Conservation (phyloP, 164 flowering plant species). For the Pachysandra terminalis region DNA sequence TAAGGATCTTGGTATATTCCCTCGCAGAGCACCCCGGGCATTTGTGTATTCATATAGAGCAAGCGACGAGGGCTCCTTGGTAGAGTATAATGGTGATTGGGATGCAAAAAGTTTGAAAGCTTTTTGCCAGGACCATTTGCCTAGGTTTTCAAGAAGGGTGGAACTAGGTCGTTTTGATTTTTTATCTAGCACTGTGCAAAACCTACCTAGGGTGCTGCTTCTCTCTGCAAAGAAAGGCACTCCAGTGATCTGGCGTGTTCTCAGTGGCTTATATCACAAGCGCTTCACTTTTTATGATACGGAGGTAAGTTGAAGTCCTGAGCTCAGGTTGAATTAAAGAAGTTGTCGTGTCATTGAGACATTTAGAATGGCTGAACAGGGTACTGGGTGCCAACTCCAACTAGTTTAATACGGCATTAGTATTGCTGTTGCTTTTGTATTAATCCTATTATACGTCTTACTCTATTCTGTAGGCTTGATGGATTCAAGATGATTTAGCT, state of each 20-base stretch:
- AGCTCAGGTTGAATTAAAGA: neutral
- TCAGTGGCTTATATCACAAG: slow-evolving; percentile 75
- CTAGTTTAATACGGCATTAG: neutral
- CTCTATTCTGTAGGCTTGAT: too few relatives aligned
- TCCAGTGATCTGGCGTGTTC: slow-evolving; percentile 90
- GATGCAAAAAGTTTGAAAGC: slow-evolving; percentile 46
- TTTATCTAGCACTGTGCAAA: slow-evolving; percentile 23
- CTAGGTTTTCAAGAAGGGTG: slow-evolving; percentile 70
- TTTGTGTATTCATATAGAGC: slow-evolving; percentile 59
- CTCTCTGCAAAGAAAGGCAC: slow-evolving; percentile 87
- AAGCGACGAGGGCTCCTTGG: slow-evolving; percentile 56
- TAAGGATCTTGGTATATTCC: slow-evolving; percentile 54
- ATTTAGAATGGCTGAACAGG: neutral
- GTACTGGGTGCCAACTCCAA: neutral
- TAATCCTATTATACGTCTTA: too few relatives aligned
- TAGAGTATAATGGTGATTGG: slow-evolving; percentile 68
- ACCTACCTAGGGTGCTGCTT: slow-evolving; percentile 64
- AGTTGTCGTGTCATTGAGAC: neutral
- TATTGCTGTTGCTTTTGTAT: too few relatives aligned
- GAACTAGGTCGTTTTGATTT: slow-evolving; percentile 38
- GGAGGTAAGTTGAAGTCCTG: slow-evolving; percentile 39
- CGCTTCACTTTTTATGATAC: slow-evolving; percentile 65
- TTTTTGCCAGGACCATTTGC: slow-evolving; percentile 74
- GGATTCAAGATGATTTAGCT: too few relatives aligned
- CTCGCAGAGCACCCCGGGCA: slow-evolving; percentile 43